Base-by-base conservation (phyloP, 2,329 filamentous ascomycete species). In the Ophiostoma fasciatum region DNA sequence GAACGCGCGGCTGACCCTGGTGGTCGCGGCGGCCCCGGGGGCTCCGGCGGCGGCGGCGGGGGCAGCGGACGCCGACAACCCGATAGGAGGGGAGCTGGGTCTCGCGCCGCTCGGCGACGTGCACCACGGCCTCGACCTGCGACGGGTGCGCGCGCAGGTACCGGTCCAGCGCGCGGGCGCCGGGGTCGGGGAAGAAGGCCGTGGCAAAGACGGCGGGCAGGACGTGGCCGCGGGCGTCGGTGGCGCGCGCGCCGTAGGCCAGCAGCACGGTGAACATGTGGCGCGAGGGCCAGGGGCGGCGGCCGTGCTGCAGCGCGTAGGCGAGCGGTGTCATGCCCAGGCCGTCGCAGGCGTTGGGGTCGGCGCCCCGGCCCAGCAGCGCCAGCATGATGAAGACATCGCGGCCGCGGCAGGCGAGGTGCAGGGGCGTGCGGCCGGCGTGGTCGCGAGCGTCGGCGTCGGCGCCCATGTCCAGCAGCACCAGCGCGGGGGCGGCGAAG, bases 351-450 rank as follows among this genome's bases (percentile, higher is more conserved):
- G 49, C 51, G 37, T 59, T 50, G 5, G 52, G 49, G 31, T 59
- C 49, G 29, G 56, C 55, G 8, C 44, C 37, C 32, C 47, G 46
- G 22, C 40, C 45, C 13, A 60, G 48, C 30, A 60, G 45, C 36
- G 57, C 51, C 14, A 42, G 22, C 10, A 56, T 48, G 6, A 58
- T 45, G 10, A 42, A 46, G 20, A 46, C 42, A 32, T 59, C 51
- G 18, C 55, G 55, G 3, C 48, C 51, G 40, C 57, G 52, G 35
- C 54, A 55, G 20, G 58, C 57, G 35, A 56, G 54, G 31, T 55
- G 31, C 31, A 54, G 42, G 8, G 47, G 45, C 28, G 49, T 44
- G 29, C 48, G 33, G 31, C 48, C 37, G 13, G 50, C 31, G 27
- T 48, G 34, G 27, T 51, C 48, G 31, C 37, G 27, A 1, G 37